These are phyloP conservation scores for Lobosporangium transversale DNA, from an alignment of 192 early-diverging fungal genomes.

Conservation along the genomic window DNA sequence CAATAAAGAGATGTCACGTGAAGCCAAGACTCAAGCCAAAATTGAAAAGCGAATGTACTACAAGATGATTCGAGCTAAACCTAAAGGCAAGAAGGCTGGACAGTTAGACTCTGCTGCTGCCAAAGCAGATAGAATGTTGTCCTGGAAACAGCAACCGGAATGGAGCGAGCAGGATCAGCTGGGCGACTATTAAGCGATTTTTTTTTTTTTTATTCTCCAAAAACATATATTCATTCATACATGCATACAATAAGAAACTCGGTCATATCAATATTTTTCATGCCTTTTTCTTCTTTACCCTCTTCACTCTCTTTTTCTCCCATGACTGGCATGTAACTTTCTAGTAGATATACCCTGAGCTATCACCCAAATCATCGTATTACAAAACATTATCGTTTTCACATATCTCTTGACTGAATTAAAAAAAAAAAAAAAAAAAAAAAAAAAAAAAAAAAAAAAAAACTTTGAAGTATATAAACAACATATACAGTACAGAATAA, in stretches of 20 bases:
- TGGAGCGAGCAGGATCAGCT: slow-evolving; percentile 22
- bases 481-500: too few relatives aligned
- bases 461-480: too few relatives aligned
- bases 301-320: neutral
- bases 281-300: slow-evolving; percentile 1
- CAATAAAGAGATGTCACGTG: slow-evolving; percentile 9
- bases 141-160: slow-evolving; percentile 32
- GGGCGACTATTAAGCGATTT: slow-evolving; percentile 15
- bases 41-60: slow-evolving; percentile 41
- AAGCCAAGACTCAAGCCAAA: slow-evolving; percentile 38
- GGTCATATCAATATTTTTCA: slow-evolving; percentile 1
- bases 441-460: neutral
- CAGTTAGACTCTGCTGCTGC: slow-evolving; percentile 24
- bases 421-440: too few relatives aligned
- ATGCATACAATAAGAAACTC: neutral
- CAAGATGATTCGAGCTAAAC: slow-evolving; percentile 47
- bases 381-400: neutral
- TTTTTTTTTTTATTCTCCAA: neutral
- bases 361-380: neutral
- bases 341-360: neutral
- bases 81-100: slow-evolving; percentile 47
- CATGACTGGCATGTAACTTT: neutral
- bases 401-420: neutral
- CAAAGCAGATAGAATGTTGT: slow-evolving; percentile 17
- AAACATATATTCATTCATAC: neutral